Evolutionary conservation across 1,284 basidiomycete species (phyloP).

Genomic region (Rhodofomes roseus): DNA sequence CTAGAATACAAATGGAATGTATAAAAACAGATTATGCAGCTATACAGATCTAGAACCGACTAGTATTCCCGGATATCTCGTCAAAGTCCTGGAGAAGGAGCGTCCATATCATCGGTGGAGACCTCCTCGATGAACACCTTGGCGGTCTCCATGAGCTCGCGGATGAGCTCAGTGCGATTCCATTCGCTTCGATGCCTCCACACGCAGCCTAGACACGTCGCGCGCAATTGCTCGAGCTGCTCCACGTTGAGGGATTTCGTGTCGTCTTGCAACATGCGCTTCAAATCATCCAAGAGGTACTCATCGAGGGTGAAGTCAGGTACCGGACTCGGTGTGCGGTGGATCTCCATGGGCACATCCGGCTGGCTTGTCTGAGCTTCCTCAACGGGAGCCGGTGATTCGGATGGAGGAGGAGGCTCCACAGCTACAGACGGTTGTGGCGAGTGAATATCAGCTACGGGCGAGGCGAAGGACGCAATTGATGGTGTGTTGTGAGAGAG

Average conservation of each 20-base stretch:
- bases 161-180: constrained; percentile 71
- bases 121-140: constrained; percentile 62
- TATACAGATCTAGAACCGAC: constrained; percentile 5
- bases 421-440: not conserved
- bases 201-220: constrained; percentile 73
- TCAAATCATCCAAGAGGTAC: constrained; percentile 41
- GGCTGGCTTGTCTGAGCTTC: constrained; percentile 1
- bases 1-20: constrained; percentile 4
- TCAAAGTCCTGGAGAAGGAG: constrained; percentile 3
- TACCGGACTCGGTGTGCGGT: constrained; percentile 56
- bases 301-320: constrained; percentile 67
- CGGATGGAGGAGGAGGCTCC: not conserved
- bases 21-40: constrained; percentile 6
- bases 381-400: not conserved
- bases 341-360: constrained; percentile 43
- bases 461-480: not conserved
- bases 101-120: constrained; percentile 22
- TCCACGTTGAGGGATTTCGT: constrained; percentile 74
- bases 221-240: constrained; percentile 91
- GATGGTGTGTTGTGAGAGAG: not conserved
- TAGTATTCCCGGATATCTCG: not conserved
- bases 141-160: constrained; percentile 53
- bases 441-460: not conserved
- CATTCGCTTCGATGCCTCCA: constrained; percentile 83
- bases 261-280: constrained; percentile 40